These are phyloP conservation scores for Phytophthora podocarpi DNA, from an alignment of 352 stramenopile genomes.

Conservation along the genomic window DNA sequence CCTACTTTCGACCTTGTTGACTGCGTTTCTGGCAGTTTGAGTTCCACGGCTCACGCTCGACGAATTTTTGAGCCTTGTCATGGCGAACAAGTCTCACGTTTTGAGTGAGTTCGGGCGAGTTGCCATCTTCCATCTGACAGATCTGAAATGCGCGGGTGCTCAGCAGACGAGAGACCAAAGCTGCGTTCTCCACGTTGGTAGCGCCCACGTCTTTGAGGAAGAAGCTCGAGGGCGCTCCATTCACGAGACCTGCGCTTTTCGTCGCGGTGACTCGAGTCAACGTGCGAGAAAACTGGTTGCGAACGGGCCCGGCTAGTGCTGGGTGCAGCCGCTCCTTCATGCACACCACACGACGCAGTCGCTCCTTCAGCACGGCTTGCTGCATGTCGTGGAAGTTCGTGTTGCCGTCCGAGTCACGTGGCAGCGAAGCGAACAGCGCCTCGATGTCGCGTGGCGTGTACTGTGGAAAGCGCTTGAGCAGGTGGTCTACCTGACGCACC, in stretches of 20 bases:
- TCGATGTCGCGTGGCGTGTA: slow-evolving; percentile 69
- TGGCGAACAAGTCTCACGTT: slow-evolving; percentile 83
- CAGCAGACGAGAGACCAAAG: slow-evolving; percentile 69
- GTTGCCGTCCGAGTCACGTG: slow-evolving; percentile 39
- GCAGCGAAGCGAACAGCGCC: slow-evolving; percentile 56
- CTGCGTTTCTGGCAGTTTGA: slow-evolving; percentile 34
- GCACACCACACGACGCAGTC: slow-evolving; percentile 63
- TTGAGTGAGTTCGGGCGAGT: slow-evolving; percentile 75
- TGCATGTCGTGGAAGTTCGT: slow-evolving; percentile 89
- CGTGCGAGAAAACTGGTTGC: slow-evolving; percentile 54
- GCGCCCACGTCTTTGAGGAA: slow-evolving; percentile 78
- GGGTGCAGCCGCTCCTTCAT: slow-evolving; percentile 75
- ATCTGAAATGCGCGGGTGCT: slow-evolving; percentile 85
- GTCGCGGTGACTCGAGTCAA: slow-evolving; percentile 47
- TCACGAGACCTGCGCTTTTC: slow-evolving; percentile 36
- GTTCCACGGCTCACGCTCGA: slow-evolving; percentile 45
- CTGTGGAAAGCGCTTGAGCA: slow-evolving; percentile 67
- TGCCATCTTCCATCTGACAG: slow-evolving; percentile 81
- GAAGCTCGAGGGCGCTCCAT: slow-evolving; percentile 58
- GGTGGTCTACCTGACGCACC: slow-evolving; percentile 69
- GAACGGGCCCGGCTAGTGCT: slow-evolving; percentile 47
- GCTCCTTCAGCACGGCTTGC: slow-evolving; percentile 58
- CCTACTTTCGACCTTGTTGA: not conserved
- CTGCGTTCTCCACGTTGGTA: slow-evolving; percentile 71
- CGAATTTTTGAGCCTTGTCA: slow-evolving; percentile 24